Evolutionary conservation across 2,329 filamentous ascomycete genomes (phyloP).

Genomic region (Fonsecaea monophora): DNA sequence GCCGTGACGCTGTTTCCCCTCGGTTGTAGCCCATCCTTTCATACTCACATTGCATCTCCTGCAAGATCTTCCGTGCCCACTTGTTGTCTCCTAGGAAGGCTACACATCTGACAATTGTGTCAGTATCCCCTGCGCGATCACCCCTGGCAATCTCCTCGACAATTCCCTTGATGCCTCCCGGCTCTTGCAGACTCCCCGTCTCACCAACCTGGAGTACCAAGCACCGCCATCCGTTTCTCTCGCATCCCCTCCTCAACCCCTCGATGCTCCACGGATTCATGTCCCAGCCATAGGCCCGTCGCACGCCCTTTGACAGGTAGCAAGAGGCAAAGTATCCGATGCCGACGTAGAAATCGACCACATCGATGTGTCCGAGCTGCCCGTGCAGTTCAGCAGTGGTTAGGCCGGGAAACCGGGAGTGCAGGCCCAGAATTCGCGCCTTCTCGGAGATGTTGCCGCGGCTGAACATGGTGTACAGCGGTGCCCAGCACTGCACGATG

Average conservation of each 20-base stretch:
- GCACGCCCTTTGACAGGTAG: slow-evolving; percentile 74
- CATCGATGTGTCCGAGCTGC: slow-evolving; percentile 44
- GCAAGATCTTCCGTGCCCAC: slow-evolving; percentile 55
- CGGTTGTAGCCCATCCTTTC: slow-evolving; percentile 40
- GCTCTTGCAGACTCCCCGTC: slow-evolving; percentile 42
- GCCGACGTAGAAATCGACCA: slow-evolving; percentile 85
- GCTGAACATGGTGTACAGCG: slow-evolving; percentile 91
- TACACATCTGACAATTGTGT: slow-evolving; percentile 62
- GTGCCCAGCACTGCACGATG: slow-evolving; percentile 84
- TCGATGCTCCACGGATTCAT: slow-evolving; percentile 88
- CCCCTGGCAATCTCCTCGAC: slow-evolving; percentile 41
- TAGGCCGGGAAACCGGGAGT: slow-evolving; percentile 32
- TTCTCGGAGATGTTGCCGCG: slow-evolving; percentile 91
- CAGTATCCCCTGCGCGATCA: not conserved
- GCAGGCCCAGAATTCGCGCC: slow-evolving; percentile 67
- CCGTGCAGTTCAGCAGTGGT: slow-evolving; percentile 36
- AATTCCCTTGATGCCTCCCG: slow-evolving; percentile 42
- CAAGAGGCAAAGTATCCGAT: slow-evolving; percentile 94
- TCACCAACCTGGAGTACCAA: slow-evolving; percentile 58
- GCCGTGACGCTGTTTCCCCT: slow-evolving; percentile 36
- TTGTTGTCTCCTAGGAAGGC: slow-evolving; percentile 74
- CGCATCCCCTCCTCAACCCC: slow-evolving; percentile 76
- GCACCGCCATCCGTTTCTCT: slow-evolving; percentile 70
- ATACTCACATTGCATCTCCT: slow-evolving; percentile 44
- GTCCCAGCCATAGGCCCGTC: slow-evolving; percentile 81